Evolutionary conservation across 176 grass and related monocot genomes (phyloP), one percentile per base, ranked within the genome.

Genomic region (Phoenix dactylifera): DNA sequence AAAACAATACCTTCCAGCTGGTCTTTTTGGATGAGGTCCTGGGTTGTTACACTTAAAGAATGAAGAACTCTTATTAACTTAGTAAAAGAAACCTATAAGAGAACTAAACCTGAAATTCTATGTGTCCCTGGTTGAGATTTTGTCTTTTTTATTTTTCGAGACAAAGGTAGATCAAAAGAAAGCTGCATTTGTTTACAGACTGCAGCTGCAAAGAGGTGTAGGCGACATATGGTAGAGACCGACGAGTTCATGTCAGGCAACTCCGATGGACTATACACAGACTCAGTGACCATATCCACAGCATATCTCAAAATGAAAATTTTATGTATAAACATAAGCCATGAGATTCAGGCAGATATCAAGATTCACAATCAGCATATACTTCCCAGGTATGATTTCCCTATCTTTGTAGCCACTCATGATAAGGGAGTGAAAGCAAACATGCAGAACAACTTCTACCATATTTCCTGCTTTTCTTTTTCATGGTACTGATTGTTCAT

Each of bases 241-340:
- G 92, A 97, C 16, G 92, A 97, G 54, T 97, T 97, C 71, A 77
- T 90, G 64, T 90, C 87, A 62, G 70, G 74, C 58, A 95, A 86
- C 28, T 82, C 74, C 15, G 92, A 97, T 68, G 83, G 74, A 48
- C 83, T 91, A 65, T 74, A 88, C 58, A 85, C 76, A 16, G 92
- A 97, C 51, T 67, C 81, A 22, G 82, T 97, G 71, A 80, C 75
- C 55, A 82, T 89, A 71, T 85, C 86, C 64, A 75, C 86, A 68
- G 87, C 87, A 57, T 97, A 97, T 77, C 75, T 82, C 30, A 96
- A 90, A 84, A 96, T 96, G 92, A 90, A 96, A 68, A 88, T 60
- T 60, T 57, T 96, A 54, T 96, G 87, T 67, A 67, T 77, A 50
- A 87, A 85, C 62, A 90, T 96, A 75, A 76, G 92, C 77, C 63